Evolutionary conservation across 2,329 filamentous ascomycete genomes (phyloP).

Genomic region (Dendrostoma leiphaemia): DNA sequence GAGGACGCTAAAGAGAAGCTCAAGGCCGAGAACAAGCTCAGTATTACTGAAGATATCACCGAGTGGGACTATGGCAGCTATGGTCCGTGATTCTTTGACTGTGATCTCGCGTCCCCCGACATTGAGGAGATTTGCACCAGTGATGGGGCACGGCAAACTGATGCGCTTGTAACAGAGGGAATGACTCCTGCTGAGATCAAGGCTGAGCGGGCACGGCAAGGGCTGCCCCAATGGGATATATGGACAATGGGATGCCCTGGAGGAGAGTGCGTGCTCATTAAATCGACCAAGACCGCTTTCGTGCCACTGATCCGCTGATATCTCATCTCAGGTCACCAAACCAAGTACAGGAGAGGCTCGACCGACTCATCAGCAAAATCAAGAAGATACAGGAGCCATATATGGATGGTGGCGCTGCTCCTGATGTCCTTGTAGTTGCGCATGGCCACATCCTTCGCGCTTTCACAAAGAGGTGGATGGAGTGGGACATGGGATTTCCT

Average conservation of each 20-base stretch:
- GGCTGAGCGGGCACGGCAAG: slow-evolving; percentile 39
- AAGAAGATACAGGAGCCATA: slow-evolving; percentile 34
- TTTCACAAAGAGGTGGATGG: slow-evolving; percentile 45
- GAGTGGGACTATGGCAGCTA: slow-evolving; percentile 66
- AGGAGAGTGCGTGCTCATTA: slow-evolving; percentile 43
- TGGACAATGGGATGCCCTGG: slow-evolving; percentile 58
- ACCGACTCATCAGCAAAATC: slow-evolving; percentile 40
- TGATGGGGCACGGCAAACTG: slow-evolving; percentile 2
- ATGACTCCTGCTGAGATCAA: slow-evolving; percentile 50
- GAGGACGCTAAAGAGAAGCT: slow-evolving; percentile 17
- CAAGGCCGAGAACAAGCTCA: slow-evolving; percentile 30
- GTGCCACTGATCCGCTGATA: slow-evolving; percentile 3
- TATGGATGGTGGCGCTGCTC: slow-evolving; percentile 37
- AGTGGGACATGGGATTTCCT: slow-evolving; percentile 36
- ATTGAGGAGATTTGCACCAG: too few species aligned
- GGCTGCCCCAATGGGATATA: slow-evolving; percentile 55
- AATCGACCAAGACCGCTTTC: not conserved
- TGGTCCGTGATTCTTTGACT: slow-evolving; percentile 6
- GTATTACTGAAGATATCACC: slow-evolving; percentile 48
- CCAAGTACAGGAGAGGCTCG: slow-evolving; percentile 38
- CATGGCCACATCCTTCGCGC: slow-evolving; percentile 44
- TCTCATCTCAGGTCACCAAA: slow-evolving; percentile 27
- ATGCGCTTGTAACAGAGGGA: slow-evolving; percentile 41
- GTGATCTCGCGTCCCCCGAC: not conserved
- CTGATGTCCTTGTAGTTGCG: slow-evolving; percentile 35